Evolutionary conservation across 2,329 filamentous ascomycete genomes (phyloP), one percentile per base, ranked within the genome.

Genomic region (Neobulgaria alba): DNA sequence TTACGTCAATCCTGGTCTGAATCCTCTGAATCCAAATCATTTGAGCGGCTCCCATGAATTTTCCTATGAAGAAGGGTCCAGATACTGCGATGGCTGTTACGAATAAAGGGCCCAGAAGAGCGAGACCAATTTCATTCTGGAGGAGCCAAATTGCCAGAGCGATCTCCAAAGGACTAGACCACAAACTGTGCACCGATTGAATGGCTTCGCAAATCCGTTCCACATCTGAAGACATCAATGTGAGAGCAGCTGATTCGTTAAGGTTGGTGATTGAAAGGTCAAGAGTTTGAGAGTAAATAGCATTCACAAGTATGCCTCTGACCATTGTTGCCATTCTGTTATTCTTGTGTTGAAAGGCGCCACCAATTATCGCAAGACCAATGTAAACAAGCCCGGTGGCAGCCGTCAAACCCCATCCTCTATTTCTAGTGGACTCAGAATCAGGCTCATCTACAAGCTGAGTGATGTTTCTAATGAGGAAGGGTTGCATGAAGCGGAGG

Each of bases 251-350:
- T 10, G 26, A 1, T 58, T 55, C 0, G 49, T 58, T 7, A 62
- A 23, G 0, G 51, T 56, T 12, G 61, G 49, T 18, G 63, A 60
- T 4, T 61, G 31, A 53, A 12, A 67, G 42, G 1, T 55, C 48
- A 1, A 65, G 43, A 0, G 66, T 67, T 50, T 69, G 69, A 17
- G 63, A 62, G 49, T 70, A 77, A 2, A 77, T 64, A 48, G 72
- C 57, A 0, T 67, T 66, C 17, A 67, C 57, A 3, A 71, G 51
- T 0, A 56, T 59, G 5, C 62, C 63, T 30, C 67, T 57, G 5
- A 64, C 51, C 61, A 68, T 66, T 10, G 62, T 66, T 10, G 62
- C 64, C 15, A 66, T 63, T 8, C 55, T 54, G 3, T 65, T 63
- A 41, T 68, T 50, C 36, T 55, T 56, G 16, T 45, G 20, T 38